Evolutionary conservation across 73 alveolate species (phyloP), one percentile per base, ranked within the genome.

Genomic region (Paramecium pentaurelia): DNA sequence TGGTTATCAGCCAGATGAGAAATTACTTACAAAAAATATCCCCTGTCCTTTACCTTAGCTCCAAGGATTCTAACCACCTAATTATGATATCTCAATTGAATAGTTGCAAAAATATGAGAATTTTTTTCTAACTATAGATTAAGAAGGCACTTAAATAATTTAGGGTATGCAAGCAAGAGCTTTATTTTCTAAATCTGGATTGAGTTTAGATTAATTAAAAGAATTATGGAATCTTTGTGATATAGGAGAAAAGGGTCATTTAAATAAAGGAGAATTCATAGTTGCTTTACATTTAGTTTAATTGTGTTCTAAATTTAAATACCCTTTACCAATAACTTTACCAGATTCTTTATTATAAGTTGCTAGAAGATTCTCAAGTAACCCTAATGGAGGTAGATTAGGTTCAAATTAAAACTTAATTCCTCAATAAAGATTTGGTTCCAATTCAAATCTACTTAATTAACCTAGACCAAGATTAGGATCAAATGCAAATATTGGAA

Each of bases 191-290:
- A 80, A 42, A 25, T 32, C 77, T 12, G 75, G 75, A 9, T 36
- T 80, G 12, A 34, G 75, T 49, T 8, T 60, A 45, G 91, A 80
- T 14, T 22, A n/a, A 80, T 32, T 80, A 16, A 49, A 64, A 11
- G 77, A 80, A 42, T 80, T 80, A 36, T 80, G 91, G 91, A 45
- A 25, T 32, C 58, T 80, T 20, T 80, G 91, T 36, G 91, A 80
- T 27, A 47, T 80, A 3, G 91, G 91, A 6, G 91, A 80, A 49
- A 80, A 80, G 51, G 91, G 91, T 12, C 58, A 80, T 47, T 68
- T 80, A n/a, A 27, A 30, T 22, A 80, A 80, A 80, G 71, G 91
- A 47, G 91, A 80, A 80, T 80, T 80, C 18, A 40, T 80, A 0
- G 45, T 80, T 25, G 91, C 91, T 11, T 18, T 80, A 12, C 91